phyloP scores from a whole-genome alignment of 2,329 filamentous ascomycete genomes.

The Tolypocladium nubicola region DNA sequence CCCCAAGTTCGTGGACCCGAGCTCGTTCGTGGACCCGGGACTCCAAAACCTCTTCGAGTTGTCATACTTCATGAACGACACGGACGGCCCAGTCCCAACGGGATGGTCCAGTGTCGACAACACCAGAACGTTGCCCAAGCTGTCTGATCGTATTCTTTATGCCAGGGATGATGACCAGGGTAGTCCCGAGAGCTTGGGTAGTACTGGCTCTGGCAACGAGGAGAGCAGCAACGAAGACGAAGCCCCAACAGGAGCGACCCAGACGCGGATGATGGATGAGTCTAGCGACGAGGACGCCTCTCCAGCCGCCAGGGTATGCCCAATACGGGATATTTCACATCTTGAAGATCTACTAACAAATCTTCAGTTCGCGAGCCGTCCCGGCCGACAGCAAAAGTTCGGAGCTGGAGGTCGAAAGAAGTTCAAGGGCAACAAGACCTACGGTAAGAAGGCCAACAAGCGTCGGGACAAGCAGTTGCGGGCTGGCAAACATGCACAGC shows the following conservation, averaged over 20 bases:
- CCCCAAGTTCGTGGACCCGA: slow-evolving; percentile 42
- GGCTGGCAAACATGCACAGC: slow-evolving; percentile 26
- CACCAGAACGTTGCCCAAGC: slow-evolving; percentile 44
- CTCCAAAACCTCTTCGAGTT: slow-evolving; percentile 70
- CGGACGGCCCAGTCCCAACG: slow-evolving; percentile 52
- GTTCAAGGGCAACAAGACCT: slow-evolving; percentile 31
- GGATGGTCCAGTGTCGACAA: slow-evolving; percentile 57
- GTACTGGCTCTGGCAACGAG: slow-evolving; percentile 36
- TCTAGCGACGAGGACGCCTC: slow-evolving; percentile 43
- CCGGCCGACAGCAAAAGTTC: slow-evolving; percentile 12
- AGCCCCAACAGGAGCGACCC: slow-evolving; percentile 15
- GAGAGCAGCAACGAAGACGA: slow-evolving; percentile 43
- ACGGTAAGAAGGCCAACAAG: slow-evolving; percentile 39
- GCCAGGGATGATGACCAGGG: slow-evolving; percentile 35
- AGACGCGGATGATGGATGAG: slow-evolving; percentile 50
- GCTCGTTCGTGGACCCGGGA: slow-evolving; percentile 47
- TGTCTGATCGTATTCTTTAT: slow-evolving; percentile 35
- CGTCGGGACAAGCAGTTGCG: slow-evolving; percentile 31
- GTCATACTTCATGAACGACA: slow-evolving; percentile 47
- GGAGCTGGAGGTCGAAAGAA: slow-evolving; percentile 33
- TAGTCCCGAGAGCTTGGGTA: slow-evolving; percentile 36
- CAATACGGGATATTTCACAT: background rate
- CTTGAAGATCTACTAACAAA: slow-evolving; percentile 1
- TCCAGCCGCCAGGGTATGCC: slow-evolving; percentile 14
- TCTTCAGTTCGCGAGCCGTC: slow-evolving; percentile 8